These are phyloP conservation scores for Tulasnella sp. DNA, from an alignment of 768 basidiomycete species.

Conservation along the genomic window DNA sequence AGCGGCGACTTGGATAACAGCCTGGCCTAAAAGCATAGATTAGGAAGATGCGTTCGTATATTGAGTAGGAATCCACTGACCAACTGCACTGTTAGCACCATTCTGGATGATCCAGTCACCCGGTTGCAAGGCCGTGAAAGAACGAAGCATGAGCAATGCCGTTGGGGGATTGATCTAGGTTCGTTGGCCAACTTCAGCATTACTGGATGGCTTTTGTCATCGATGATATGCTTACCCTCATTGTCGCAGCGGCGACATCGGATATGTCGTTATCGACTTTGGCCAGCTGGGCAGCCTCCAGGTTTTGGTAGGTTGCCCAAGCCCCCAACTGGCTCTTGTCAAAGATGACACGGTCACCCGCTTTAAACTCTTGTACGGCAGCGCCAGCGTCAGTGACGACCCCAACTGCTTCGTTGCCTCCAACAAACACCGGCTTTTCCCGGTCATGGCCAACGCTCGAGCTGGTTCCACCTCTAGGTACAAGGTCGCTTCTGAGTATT, in stretches of 20 bases:
- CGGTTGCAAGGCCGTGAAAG: slow-evolving; percentile 58
- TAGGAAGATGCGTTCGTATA: background rate
- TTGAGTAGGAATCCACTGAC: slow-evolving; percentile 34
- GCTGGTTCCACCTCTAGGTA: slow-evolving; percentile 35
- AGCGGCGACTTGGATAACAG: slow-evolving; percentile 81
- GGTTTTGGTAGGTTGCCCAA: slow-evolving; percentile 60
- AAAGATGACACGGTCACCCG: slow-evolving; percentile 73
- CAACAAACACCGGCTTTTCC: slow-evolving; percentile 42
- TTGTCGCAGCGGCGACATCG: slow-evolving; percentile 67
- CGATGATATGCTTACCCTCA: slow-evolving; percentile 50
- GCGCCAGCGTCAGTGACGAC: slow-evolving; percentile 54
- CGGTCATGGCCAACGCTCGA: background rate
- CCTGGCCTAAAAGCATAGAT: slow-evolving; percentile 54
- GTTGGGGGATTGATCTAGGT: slow-evolving; percentile 75
- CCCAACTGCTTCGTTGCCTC: slow-evolving; percentile 75
- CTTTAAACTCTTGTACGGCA: slow-evolving; percentile 39
- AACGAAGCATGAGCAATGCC: slow-evolving; percentile 75
- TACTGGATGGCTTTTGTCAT: background rate
- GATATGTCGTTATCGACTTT: slow-evolving; percentile 53
- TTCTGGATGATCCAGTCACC: slow-evolving; percentile 86
- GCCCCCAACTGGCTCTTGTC: slow-evolving; percentile 67
- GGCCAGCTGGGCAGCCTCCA: slow-evolving; percentile 55
- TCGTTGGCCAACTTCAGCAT: background rate
- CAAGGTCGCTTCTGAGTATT: slow-evolving; percentile 23
- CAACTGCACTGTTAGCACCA: slow-evolving; percentile 76